Conservation (phyloP, 2,329 filamentous ascomycete species). For the Fusarium goolgardi region DNA sequence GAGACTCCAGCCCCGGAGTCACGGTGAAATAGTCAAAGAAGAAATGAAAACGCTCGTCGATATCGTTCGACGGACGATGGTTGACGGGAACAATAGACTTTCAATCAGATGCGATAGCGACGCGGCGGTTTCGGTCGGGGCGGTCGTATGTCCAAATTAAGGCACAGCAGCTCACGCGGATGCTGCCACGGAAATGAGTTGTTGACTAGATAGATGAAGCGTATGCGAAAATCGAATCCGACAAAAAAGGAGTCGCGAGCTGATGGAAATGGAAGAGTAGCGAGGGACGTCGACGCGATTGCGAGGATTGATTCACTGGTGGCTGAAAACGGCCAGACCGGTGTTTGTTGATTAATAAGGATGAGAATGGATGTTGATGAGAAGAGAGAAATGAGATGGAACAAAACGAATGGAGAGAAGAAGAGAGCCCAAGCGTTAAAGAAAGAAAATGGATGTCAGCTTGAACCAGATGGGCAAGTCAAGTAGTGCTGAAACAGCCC, state of each 20-base stretch:
- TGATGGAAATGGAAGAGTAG: constrained; percentile 24
- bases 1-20: constrained; percentile 55
- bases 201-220: constrained; percentile 14
- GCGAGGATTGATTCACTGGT: constrained; percentile 24
- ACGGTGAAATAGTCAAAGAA: constrained; percentile 26
- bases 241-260: constrained; percentile 30
- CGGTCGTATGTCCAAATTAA: constrained; percentile 31
- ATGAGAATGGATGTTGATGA: constrained; percentile 28
- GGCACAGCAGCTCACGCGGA: constrained; percentile 26
- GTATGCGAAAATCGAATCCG: constrained; percentile 25
- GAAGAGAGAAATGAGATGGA: constrained; percentile 38
- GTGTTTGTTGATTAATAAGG: constrained; percentile 10
- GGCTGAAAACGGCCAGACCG: constrained; percentile 26
- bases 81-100: constrained; percentile 17
- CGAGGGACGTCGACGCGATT: constrained; percentile 36
- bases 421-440: constrained; percentile 36
- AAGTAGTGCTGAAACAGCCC: constrained; percentile 34
- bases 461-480: constrained; percentile 15
- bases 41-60: constrained; percentile 27
- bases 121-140: constrained; percentile 30
- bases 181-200: constrained; percentile 9
- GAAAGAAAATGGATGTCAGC: constrained; percentile 33
- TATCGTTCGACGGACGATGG: constrained; percentile 25
- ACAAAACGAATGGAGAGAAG: constrained; percentile 24
- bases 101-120: constrained; percentile 18